phyloP scores from a whole-genome alignment of 2,329 filamentous ascomycete species.

The Lizonia empirigonia region DNA sequence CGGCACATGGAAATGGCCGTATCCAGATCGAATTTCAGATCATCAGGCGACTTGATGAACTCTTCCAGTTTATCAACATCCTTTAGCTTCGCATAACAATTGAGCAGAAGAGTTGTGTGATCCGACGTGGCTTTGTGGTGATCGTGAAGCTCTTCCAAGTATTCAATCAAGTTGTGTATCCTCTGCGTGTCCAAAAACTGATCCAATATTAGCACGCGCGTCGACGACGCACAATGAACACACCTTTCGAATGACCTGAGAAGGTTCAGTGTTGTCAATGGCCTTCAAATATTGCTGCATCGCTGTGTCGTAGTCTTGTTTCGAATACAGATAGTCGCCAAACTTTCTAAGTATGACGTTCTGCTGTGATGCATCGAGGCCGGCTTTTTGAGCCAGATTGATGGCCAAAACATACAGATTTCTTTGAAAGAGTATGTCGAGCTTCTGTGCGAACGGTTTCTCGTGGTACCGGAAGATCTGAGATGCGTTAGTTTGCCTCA shows the following conservation, averaged over 20 bases:
- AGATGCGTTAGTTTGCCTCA: slow-evolving; percentile 16
- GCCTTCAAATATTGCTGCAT: slow-evolving; percentile 98
- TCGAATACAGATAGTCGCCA: slow-evolving; percentile 92
- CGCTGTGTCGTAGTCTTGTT: slow-evolving; percentile 94
- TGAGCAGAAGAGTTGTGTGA: slow-evolving; percentile 90
- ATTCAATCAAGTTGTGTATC: slow-evolving; percentile 96
- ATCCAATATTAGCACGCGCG: slow-evolving; percentile 13
- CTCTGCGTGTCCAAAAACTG: slow-evolving; percentile 94
- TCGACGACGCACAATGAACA: not conserved
- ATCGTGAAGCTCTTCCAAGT: slow-evolving; percentile 94
- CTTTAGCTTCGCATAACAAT: slow-evolving; percentile 97
- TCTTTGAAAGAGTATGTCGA: slow-evolving; percentile 91
- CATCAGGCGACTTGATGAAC: slow-evolving; percentile 94
- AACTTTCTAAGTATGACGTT: slow-evolving; percentile 93
- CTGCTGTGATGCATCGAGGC: slow-evolving; percentile 78
- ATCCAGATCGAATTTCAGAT: slow-evolving; percentile 94
- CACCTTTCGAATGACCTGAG: slow-evolving; percentile 92
- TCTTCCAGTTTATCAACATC: slow-evolving; percentile 95
- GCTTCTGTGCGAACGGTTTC: slow-evolving; percentile 84
- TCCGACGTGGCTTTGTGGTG: slow-evolving; percentile 92
- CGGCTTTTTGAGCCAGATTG: slow-evolving; percentile 87
- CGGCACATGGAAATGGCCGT: slow-evolving; percentile 97
- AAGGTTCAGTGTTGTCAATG: slow-evolving; percentile 94
- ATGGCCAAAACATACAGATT: slow-evolving; percentile 93
- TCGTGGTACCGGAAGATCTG: slow-evolving; percentile 88